A percentile compares a stretch with the other conserved stretches of the same genome.
These are phyloP conservation scores for Trichophyton verrucosum DNA, from an alignment of 2,329 filamentous ascomycete species.

Conservation along the genomic window DNA sequence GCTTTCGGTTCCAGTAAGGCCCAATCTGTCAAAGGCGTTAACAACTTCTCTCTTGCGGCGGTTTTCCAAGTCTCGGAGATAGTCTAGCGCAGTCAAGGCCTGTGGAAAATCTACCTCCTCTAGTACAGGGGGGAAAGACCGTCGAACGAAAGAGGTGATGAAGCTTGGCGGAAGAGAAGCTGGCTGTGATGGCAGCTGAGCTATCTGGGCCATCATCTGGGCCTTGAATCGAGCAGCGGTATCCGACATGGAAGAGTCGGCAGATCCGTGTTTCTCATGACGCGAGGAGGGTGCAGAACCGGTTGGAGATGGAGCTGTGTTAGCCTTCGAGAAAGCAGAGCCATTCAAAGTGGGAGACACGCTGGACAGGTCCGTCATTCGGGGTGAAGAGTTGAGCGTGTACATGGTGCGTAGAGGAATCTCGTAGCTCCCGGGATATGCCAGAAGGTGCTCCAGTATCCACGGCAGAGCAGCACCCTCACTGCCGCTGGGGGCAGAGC, in stretches of 20 bases:
- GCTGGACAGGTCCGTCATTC: constrained; percentile 22
- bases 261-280: constrained; percentile 17
- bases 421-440: constrained; percentile 51
- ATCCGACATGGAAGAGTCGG: constrained; percentile 17
- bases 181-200: constrained; percentile 47
- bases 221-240: constrained; percentile 33
- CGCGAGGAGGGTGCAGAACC: constrained; percentile 8
- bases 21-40: constrained; percentile 42
- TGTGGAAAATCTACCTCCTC: constrained; percentile 52
- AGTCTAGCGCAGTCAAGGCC: constrained; percentile 53
- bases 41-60: constrained; percentile 47
- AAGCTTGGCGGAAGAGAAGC: constrained; percentile 50
- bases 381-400: constrained; percentile 49
- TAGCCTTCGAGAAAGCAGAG: constrained; percentile 20
- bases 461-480: constrained; percentile 36
- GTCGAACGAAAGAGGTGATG: constrained; percentile 49
- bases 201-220: constrained; percentile 40
- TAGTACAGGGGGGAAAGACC: constrained; percentile 46
- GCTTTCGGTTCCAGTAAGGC: constrained; percentile 39
- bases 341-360: constrained; percentile 17
- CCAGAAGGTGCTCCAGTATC: constrained; percentile 49
- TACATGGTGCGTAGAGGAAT: constrained; percentile 57
- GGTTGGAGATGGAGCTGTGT: constrained; percentile 21
- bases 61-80: constrained; percentile 51
- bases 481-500: neutral